Percentiles rank a stretch among this genome's conserved stretches.
Conservation (phyloP, 148 eudicot genomes). For the Vaccinium darrowii region DNA sequence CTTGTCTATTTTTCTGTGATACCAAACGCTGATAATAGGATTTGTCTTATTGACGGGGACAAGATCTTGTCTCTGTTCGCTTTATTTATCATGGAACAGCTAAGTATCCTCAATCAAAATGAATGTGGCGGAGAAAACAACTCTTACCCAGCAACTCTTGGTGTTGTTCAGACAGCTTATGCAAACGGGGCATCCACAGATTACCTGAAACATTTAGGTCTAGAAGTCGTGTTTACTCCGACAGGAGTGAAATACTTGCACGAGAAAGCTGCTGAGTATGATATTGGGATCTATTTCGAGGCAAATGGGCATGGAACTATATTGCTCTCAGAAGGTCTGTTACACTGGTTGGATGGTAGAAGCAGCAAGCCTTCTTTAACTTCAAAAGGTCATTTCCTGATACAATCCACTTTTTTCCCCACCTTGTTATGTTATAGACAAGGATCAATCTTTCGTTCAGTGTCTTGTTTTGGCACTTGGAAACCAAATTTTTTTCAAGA, state of each 20-base stretch:
- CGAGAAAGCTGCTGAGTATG: slow-evolving; percentile 80
- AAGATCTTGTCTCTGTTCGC: slow-evolving; percentile 88
- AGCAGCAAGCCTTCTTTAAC: slow-evolving; percentile 44
- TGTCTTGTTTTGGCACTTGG: neutral
- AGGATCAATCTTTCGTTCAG: neutral
- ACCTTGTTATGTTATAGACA: neutral
- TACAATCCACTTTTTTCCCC: neutral
- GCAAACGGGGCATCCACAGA: slow-evolving; percentile 97
- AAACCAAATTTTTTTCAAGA: neutral
- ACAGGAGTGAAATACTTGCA: slow-evolving; percentile 95
- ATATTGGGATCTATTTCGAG: slow-evolving; percentile 85
- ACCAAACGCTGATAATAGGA: slow-evolving; percentile 47
- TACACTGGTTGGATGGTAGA: slow-evolving; percentile 63
- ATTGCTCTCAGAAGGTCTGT: slow-evolving; percentile 62
- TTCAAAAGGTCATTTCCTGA: slow-evolving; percentile 47
- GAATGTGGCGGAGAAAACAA: slow-evolving; percentile 27
- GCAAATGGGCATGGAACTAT: slow-evolving; percentile 98
- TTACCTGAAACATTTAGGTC: slow-evolving; percentile 66
- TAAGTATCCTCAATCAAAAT: slow-evolving; percentile 40
- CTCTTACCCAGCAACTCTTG: slow-evolving; percentile 46
- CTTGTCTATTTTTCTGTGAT: slow-evolving; percentile 76
- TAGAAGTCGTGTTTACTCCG: slow-evolving; percentile 77
- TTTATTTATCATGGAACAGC: slow-evolving; percentile 68
- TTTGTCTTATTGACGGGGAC: slow-evolving; percentile 92
- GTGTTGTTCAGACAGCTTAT: slow-evolving; percentile 92